Evolutionary conservation across 2,329 filamentous ascomycete species (phyloP).

Genomic region (Ascosphaera acerosa): DNA sequence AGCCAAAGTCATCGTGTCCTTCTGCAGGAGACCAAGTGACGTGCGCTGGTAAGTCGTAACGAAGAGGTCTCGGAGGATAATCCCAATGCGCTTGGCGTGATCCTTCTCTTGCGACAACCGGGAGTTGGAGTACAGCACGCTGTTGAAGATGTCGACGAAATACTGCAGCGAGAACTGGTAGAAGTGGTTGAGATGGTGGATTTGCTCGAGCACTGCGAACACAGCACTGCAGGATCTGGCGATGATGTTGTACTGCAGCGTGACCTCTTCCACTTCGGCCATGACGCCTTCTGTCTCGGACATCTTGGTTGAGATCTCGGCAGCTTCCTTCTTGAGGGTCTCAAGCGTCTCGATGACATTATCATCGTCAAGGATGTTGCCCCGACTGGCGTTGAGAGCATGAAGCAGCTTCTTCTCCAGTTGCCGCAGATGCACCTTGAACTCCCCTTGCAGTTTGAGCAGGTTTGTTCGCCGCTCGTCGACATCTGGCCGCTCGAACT

Average conservation of each 20-base stretch:
- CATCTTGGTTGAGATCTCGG: conserved; percentile 90
- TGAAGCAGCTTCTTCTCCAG: conserved; percentile 85
- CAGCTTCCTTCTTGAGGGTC: conserved; percentile 91
- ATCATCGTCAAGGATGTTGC: conserved; percentile 95
- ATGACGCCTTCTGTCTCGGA: conserved; percentile 92
- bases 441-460: conserved; percentile 96
- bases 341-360: conserved; percentile 95
- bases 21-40: conserved; percentile 76
- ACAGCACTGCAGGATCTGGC: conserved; percentile 90
- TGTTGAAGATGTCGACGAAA: conserved; percentile 92
- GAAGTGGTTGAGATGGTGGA: conserved; percentile 96
- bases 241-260: conserved; percentile 77
- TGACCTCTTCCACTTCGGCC: conserved; percentile 92
- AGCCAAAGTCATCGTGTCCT: conserved; percentile 77
- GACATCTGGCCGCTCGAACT: conserved; percentile 89
- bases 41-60: conserved; percentile 80
- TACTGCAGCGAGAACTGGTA: conserved; percentile 98
- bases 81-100: conserved; percentile 55
- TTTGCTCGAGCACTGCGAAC: conserved; percentile 85
- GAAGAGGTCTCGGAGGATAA: conserved; percentile 80
- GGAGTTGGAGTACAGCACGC: conserved; percentile 60
- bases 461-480: conserved; percentile 90
- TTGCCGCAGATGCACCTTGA: conserved; percentile 91
- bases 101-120: conserved; percentile 44
- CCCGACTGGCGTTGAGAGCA: conserved; percentile 87